Evolutionary conservation across 768 basidiomycete species (phyloP).

Genomic region (Xerocomellus intermedius): DNA sequence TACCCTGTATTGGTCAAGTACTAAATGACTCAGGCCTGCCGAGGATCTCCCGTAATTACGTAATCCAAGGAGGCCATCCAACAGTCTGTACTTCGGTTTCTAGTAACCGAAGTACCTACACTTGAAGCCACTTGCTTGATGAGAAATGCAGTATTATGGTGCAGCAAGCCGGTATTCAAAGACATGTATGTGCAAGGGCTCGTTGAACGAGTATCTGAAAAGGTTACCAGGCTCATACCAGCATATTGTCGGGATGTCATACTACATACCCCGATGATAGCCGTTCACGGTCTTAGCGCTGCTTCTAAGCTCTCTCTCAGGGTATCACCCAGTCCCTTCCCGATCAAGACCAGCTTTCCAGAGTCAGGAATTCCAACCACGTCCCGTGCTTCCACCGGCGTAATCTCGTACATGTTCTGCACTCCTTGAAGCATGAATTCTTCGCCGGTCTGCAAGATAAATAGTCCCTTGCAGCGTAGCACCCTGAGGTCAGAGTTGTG

Average conservation of each 20-base stretch:
- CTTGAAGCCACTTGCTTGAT: no score
- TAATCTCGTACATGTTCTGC: constrained; percentile 82
- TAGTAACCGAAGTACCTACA: no score
- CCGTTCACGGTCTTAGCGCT: constrained; percentile 7
- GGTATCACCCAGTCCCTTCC: constrained; percentile 64
- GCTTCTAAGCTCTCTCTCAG: constrained; percentile 55
- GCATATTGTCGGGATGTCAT: neutral
- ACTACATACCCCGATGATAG: neutral
- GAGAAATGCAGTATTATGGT: no score
- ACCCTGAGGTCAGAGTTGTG: constrained; percentile 46
- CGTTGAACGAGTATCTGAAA: neutral
- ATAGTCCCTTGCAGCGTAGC: constrained; percentile 87
- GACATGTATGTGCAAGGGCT: no score
- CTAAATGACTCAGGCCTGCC: neutral
- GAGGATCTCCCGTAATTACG: neutral
- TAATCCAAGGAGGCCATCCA: constrained; percentile 4
- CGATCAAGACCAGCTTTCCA: constrained; percentile 88
- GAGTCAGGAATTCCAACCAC: constrained; percentile 50
- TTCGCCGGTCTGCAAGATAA: constrained; percentile 51
- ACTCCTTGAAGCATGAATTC: constrained; percentile 89
- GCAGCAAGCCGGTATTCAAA: no score
- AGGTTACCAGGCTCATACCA: neutral
- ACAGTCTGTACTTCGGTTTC: no score
- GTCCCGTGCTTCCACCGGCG: constrained; percentile 39
- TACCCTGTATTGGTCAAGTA: neutral